Base-by-base conservation (phyloP, 2,329 filamentous ascomycete species). In the Aspergillus japonicus region DNA sequence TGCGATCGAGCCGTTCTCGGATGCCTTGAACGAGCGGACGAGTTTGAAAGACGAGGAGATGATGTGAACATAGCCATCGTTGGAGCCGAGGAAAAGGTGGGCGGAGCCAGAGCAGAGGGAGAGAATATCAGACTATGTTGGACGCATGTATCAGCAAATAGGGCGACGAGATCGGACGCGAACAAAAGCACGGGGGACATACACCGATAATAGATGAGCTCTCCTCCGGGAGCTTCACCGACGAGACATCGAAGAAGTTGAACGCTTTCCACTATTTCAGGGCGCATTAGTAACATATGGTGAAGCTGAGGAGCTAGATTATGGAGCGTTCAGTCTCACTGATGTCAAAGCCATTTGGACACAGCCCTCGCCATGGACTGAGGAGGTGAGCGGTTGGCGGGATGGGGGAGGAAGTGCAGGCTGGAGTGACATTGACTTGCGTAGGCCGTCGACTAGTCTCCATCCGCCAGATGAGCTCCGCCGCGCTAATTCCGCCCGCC, bases 201-300 rank as follows among this genome's bases (percentile, higher is more conserved):
- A 90, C 89, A 76, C 93, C 89, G 80, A 96, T 89, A 73, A 92
- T 84, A 72, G 87, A 84, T 68, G 87, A 87, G 73, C 87, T 89
- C 73, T 96, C 91, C 75, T 96, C 89, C 24, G 84, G 85, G 70
- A 93, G 84, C 72, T 89, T 87, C 76, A 97, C 88, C 74, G 90
- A 89, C 74, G 87, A 87, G 76, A 96, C 92, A 79, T 97, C 92
- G 85, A 99, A 98, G 88, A 99, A 99, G 84, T 96, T 93, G 82
- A 99, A 99, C 69, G 90, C 89, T 90, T 97, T 97, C 94, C 95
- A 98, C 94, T 96, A 66, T 7, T 8, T 5, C 12, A 42, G n/a
- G 39, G 10, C 12, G 29, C 4, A 53, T 66, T 35, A 64, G 56
- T 65, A 16, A 19, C 39, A 44, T 44, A 44, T 44, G n/a, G 5